Base-by-base conservation (phyloP, 2,329 filamentous ascomycete species). In the Cercospora zeina region DNA sequence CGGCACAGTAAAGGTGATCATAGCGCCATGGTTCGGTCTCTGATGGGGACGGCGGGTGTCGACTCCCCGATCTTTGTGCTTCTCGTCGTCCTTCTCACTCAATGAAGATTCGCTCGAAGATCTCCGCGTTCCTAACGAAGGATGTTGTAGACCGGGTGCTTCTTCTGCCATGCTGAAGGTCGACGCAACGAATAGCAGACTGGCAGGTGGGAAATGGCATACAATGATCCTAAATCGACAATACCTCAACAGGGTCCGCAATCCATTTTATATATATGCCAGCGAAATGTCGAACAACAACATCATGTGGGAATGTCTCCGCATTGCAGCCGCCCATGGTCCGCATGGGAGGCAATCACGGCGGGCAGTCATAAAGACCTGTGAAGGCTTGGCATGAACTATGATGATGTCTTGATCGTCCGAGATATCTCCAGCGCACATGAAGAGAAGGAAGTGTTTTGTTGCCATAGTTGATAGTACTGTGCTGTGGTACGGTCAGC, bases 1-100 rank as follows among this genome's bases (percentile, higher is more conserved):
- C 1, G 91, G 90, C 0, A 96, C 88, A n/a, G 90, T 95, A 76
- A 96, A 93, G 31, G 87, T 88, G 75, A 95, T 92, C 63, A 31
- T 39, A 4, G 45, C 27, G 10, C 47, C 47, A 51, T 51, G 47
- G 14, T 47, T 34, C 50, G 39, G 24, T 47, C 21, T 34, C 45
- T 54, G 24, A 24, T 36, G 36, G 31, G 42, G n/a, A 19, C 19
- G 54, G 30, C 13, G 10, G 8, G 13, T 10, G 42, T 13, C 19
- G 30, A 7, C 19, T 0, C 30, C 19, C 16, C 7, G 9, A 16
- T 56, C 36, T 9, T 31, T 10, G 4, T 57, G 37, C 39, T 57
- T 57, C 19, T 58, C 56, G 42, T 58, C 30, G 16, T 58, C 45
- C n/a, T 51, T 58, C 1, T 36, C 21, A 16, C 27, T 51, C 11